Evolutionary conservation across 2,329 filamentous ascomycete genomes (phyloP), one percentile per base, ranked within the genome.

Genomic region (Intubia oerlemansii): DNA sequence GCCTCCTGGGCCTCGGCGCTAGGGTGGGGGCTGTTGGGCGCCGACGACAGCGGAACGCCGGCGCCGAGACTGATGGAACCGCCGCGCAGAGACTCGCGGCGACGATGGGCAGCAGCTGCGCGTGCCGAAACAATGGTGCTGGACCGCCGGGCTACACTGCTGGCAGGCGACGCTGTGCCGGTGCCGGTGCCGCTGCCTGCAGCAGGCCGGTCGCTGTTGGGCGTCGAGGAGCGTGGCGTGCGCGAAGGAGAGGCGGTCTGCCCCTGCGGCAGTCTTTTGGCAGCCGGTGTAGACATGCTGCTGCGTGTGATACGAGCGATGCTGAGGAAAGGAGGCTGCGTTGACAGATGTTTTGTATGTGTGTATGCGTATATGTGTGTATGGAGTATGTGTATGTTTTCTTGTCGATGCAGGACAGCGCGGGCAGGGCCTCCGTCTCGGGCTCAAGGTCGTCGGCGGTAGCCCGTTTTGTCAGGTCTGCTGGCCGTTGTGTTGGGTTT

Each of bases 121-220:
- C 78, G 71, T 34, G 77, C 77, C 35, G 78, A 80, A 14, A 80
- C 64, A 18, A 73, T 66, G n/a, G 63, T 64, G 31, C 60, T 62
- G 19, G 55, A 55, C 42, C 77, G 68, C 35, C 73, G 62, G 31
- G 59, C 54, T 36, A 53, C 48, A 27, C 43, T 45, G 29, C 44
- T 45, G 24, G 50, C 44, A 16, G 52, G 51, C 28, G 54, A 51
- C 35, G 54, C 51, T 17, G 57, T 49, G 15, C 31, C 34, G 7
- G 31, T 31, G 17, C 35, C 29, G 16, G 30, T 12, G 7, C 33
- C 24, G 25, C 28, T 27, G 7, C 33, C n/a, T n/a, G n/a, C n/a
- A n/a, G n/a, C n/a, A n/a, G n/a, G n/a, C n/a, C n/a, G n/a, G n/a
- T n/a, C 27, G 19, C 27, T 34, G 34, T 27, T 32, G 34, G 60